Evolutionary conservation across 352 stramenopile genomes (phyloP).

Genomic region (Globisporangium apiculatum): DNA sequence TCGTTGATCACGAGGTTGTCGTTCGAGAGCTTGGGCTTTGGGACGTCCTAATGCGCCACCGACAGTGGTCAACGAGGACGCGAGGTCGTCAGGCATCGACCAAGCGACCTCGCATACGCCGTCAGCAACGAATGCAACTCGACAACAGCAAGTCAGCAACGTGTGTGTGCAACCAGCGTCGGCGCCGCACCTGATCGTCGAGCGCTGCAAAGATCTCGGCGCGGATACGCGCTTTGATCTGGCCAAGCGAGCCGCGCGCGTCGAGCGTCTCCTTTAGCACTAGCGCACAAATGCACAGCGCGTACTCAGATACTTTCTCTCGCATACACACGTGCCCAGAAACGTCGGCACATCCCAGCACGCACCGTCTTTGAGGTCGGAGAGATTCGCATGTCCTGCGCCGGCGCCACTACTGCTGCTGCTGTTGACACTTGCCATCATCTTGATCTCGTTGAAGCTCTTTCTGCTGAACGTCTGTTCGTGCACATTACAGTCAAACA

Average conservation of each 20-base stretch:
- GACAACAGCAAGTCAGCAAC: not conserved
- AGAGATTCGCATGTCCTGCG: slow-evolving; percentile 26
- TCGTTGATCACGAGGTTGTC: slow-evolving; percentile 94
- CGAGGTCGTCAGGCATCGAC: too few relatives aligned
- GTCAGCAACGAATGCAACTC: too few relatives aligned
- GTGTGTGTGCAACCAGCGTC: not conserved
- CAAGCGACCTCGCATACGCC: too few relatives aligned
- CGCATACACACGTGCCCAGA: not conserved
- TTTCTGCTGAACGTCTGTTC: not conserved
- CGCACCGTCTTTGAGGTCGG: slow-evolving; percentile 54
- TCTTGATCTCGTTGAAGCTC: not conserved
- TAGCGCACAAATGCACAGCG: slow-evolving; percentile 11
- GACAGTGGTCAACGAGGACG: not conserved
- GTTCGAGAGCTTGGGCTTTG: slow-evolving; percentile 81
- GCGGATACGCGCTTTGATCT: slow-evolving; percentile 82
- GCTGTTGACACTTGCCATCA: slow-evolving; percentile 2
- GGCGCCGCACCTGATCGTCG: slow-evolving; percentile 52
- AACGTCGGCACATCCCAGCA: not conserved
- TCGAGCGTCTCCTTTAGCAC: slow-evolving; percentile 82
- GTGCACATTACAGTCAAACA: not conserved
- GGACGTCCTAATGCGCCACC: slow-evolving; percentile 15
- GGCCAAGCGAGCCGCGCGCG: slow-evolving; percentile 58
- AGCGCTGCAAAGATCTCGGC: slow-evolving; percentile 81
- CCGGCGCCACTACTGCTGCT: not conserved
- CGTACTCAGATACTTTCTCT: not conserved